A percentile compares a stretch with the other conserved stretches of the same genome.
phyloP scores from a whole-genome alignment of 148 eudicot species.

The Cornus kousa region DNA sequence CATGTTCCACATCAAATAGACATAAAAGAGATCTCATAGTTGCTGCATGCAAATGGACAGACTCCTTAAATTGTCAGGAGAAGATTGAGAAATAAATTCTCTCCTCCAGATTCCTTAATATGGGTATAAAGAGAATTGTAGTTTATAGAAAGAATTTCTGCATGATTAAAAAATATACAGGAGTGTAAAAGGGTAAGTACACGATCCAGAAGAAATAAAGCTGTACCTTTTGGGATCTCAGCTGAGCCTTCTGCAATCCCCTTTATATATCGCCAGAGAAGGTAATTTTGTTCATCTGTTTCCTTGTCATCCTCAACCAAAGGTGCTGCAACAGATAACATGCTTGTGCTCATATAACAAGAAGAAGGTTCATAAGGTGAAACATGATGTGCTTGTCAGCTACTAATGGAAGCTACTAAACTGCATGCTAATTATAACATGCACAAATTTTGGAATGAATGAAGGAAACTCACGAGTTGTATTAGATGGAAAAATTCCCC shows the following conservation, averaged over 20 bases:
- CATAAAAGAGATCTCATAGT: not conserved
- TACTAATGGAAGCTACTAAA: not conserved
- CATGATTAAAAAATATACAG: not conserved
- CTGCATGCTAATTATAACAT: not conserved
- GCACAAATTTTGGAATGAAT: not conserved
- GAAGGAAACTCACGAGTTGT: constrained; percentile 52
- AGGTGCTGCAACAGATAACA: constrained; percentile 64
- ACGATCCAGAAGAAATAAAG: not conserved
- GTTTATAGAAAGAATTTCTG: not conserved
- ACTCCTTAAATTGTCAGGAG: not conserved
- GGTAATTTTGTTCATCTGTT: constrained; percentile 70
- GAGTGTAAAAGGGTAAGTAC: not conserved
- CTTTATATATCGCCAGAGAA: constrained; percentile 83
- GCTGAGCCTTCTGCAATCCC: constrained; percentile 96
- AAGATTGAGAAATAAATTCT: not conserved
- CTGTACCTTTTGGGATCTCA: constrained; percentile 89
- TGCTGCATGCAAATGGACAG: not conserved
- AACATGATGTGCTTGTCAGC: constrained; percentile 3
- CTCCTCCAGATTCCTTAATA: not conserved
- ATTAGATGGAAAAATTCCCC: constrained; percentile 89
- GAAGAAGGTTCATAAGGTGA: not conserved
- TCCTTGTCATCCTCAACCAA: constrained; percentile 88
- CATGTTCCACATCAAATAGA: not conserved
- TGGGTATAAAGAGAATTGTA: not conserved
- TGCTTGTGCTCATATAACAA: not conserved